Conservation (phyloP, 1,284 basidiomycete species). For the Tranzscheliella williamsii region DNA sequence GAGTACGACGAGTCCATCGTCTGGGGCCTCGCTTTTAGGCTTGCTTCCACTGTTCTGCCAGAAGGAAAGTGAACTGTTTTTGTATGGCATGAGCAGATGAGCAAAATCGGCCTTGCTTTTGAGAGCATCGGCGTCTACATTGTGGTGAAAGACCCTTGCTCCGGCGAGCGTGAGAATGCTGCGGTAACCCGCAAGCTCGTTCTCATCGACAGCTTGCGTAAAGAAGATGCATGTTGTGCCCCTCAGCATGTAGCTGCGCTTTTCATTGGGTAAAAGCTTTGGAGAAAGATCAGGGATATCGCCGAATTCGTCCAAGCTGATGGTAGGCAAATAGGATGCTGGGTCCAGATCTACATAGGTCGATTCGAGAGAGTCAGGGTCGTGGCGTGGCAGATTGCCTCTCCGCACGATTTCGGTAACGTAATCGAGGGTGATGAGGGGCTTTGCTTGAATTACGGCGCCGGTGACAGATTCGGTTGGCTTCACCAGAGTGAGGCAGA, state of each 20-base stretch:
- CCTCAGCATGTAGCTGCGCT: constrained; percentile 33
- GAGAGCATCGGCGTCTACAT: constrained; percentile 15
- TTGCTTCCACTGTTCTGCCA: constrained; percentile 28
- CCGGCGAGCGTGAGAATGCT: constrained; percentile 21
- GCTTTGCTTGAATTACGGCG: constrained; percentile 21
- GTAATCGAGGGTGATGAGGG: constrained; percentile 33
- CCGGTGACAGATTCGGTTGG: constrained; percentile 32
- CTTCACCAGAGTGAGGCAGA: constrained; percentile 29
- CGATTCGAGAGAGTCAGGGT: constrained; percentile 27
- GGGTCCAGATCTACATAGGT: constrained; percentile 20
- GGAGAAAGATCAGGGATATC: constrained; percentile 14
- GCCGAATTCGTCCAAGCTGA: constrained; percentile 22
- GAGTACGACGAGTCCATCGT: constrained; percentile 39
- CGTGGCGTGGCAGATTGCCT: constrained; percentile 24
- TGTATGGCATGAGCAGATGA: constrained; percentile 37
- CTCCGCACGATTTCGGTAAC: constrained; percentile 33
- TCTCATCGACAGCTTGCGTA: constrained; percentile 16
- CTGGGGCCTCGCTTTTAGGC: constrained; percentile 29
- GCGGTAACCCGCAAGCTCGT: constrained; percentile 27
- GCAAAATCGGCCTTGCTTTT: constrained; percentile 33
- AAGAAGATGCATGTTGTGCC: constrained; percentile 43
- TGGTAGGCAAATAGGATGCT: constrained; percentile 18
- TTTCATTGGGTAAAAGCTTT: constrained; percentile 11
- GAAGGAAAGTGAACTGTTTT: constrained; percentile 31
- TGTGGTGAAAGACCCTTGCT: constrained; percentile 20